Percentiles rank a stretch among this genome's conserved stretches.
Evolutionary conservation across 2,329 filamentous ascomycete species (phyloP).

Genomic region (Ophiostoma quercus): DNA sequence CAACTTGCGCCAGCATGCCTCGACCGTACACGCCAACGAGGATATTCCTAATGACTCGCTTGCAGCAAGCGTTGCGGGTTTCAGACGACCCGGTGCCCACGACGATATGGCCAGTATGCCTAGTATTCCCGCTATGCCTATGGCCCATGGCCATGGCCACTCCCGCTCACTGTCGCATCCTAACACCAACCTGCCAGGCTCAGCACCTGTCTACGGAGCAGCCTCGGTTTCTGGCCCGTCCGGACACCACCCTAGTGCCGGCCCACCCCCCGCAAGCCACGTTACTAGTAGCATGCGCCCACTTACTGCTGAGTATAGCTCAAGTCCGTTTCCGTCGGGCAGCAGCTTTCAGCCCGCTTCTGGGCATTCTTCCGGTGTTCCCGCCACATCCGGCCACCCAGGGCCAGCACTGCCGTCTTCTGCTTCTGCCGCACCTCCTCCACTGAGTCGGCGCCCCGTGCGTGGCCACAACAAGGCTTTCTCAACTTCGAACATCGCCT

Average conservation of each 20-base stretch:
- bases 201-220: slow-evolving; percentile 44
- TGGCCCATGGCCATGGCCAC: slow-evolving; percentile 56
- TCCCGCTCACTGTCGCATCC: slow-evolving; percentile 38
- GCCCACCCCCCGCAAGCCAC: background rate
- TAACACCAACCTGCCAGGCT: slow-evolving; percentile 47
- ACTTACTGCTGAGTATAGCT: background rate
- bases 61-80: slow-evolving; percentile 51
- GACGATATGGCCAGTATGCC: background rate
- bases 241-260: background rate
- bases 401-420: slow-evolving; percentile 50
- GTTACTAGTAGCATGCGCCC: background rate
- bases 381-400: slow-evolving; percentile 47
- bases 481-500: slow-evolving; percentile 81
- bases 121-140: slow-evolving; percentile 36
- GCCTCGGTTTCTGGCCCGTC: background rate
- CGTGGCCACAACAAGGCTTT: slow-evolving; percentile 80
- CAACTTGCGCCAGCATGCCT: slow-evolving; percentile 92
- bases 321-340: background rate
- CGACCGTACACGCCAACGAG: slow-evolving; percentile 96
- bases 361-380: background rate
- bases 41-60: slow-evolving; percentile 92
- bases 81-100: background rate
- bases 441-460: slow-evolving; percentile 36
- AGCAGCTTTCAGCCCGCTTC: background rate
- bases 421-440: background rate